Evolutionary conservation across 169 alveolate genomes (phyloP).

Genomic region (Plasmodium ovale): DNA sequence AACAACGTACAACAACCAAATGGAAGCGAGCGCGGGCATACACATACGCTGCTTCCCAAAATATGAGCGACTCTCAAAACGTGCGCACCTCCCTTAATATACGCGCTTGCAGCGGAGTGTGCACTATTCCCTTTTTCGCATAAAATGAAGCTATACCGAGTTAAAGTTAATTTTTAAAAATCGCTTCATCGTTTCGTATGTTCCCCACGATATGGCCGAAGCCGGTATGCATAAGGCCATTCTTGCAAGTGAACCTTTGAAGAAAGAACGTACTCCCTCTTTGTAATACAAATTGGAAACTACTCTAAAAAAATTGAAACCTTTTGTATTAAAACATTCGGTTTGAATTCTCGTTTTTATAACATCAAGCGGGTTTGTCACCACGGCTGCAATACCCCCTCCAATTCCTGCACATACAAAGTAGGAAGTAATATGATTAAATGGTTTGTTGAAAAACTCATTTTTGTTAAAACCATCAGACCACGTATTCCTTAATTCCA

Average conservation of each 20-base stretch:
- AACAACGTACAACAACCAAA: slow-evolving; percentile 6
- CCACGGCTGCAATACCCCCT: slow-evolving; percentile 96
- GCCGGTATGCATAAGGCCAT: slow-evolving; percentile 92
- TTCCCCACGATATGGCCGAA: slow-evolving; percentile 97
- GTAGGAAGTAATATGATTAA: slow-evolving; percentile 79
- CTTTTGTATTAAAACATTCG: slow-evolving; percentile 85
- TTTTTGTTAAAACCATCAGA: slow-evolving; percentile 38
- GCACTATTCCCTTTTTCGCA: no score
- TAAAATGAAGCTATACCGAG: slow-evolving; percentile 25
- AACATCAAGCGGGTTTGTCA: slow-evolving; percentile 97
- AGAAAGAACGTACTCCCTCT: slow-evolving; percentile 92
- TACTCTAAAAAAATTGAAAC: slow-evolving; percentile 78
- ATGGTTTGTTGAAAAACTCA: slow-evolving; percentile 50
- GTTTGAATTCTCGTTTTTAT: slow-evolving; percentile 97
- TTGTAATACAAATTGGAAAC: slow-evolving; percentile 79
- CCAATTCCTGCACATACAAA: slow-evolving; percentile 94
- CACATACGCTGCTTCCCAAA: no score
- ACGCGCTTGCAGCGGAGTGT: no score
- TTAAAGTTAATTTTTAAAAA: slow-evolving; percentile 68
- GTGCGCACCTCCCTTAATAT: no score
- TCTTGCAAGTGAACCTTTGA: slow-evolving; percentile 93
- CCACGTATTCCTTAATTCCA: slow-evolving; percentile 49
- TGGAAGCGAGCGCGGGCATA: slow-evolving; percentile 6
- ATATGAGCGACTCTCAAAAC: no score
- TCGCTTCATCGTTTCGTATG: slow-evolving; percentile 93